A percentile compares a stretch with the other conserved stretches of the same genome.
These are phyloP conservation scores for Primulina huaijiensis DNA, from an alignment of 257 asterid genomes.

Conservation along the genomic window DNA sequence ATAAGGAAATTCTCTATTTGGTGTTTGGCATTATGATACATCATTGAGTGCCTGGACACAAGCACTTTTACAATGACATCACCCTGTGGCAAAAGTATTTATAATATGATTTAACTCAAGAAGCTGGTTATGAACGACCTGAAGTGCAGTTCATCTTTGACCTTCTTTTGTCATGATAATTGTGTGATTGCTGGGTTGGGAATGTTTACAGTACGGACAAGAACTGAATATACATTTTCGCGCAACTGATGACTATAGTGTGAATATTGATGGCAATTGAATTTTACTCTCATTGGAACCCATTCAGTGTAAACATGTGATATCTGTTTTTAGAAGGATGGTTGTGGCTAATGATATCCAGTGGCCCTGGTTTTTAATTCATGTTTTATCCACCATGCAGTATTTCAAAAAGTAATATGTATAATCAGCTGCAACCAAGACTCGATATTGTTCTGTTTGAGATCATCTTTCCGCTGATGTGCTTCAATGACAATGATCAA, in stretches of 20 bases:
- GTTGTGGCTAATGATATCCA: conserved; percentile 10
- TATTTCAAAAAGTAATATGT: conserved; percentile 79
- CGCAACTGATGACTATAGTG: conserved; percentile 5
- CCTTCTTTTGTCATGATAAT: background rate
- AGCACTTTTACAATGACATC: background rate
- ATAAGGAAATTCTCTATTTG: background rate
- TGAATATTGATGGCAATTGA: background rate
- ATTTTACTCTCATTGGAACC: background rate
- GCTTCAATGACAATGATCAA: conserved; percentile 93
- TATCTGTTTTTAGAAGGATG: background rate
- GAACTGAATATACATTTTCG: background rate
- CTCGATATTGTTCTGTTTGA: conserved; percentile 84
- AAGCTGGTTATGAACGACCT: background rate
- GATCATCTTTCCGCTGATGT: conserved; percentile 94
- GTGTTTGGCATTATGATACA: background rate
- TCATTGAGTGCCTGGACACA: background rate
- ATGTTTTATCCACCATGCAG: conserved; percentile 45
- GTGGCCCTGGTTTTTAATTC: conserved; percentile 25
- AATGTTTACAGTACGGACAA: background rate
- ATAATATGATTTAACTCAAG: background rate
- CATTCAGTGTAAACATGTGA: background rate
- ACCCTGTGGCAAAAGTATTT: background rate
- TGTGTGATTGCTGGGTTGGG: background rate
- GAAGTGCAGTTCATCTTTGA: background rate
- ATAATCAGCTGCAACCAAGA: conserved; percentile 80